A percentile compares a stretch with the other conserved stretches of the same genome.
Conservation (phyloP, 192 early-diverging fungal species). For the Coemansia brasiliensis region DNA sequence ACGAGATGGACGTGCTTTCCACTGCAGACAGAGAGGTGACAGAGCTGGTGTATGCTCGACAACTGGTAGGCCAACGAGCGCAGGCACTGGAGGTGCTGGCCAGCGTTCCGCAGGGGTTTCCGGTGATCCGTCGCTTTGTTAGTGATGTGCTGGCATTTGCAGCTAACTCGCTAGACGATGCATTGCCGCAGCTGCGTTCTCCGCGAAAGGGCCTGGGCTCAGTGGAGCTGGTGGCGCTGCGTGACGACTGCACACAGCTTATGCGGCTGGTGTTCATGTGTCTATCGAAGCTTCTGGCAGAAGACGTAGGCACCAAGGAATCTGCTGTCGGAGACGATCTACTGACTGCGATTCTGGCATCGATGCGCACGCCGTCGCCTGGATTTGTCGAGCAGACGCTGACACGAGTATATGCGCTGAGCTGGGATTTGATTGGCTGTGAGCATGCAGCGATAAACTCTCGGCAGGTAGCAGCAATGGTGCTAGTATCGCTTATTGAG, state of each 20-base stretch:
- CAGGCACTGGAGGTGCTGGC: conserved; percentile 41
- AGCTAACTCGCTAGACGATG: conserved; percentile 17
- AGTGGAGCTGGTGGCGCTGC: conserved; percentile 29
- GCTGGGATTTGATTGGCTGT: conserved; percentile 39
- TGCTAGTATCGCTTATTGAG: conserved; percentile 37
- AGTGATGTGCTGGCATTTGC: conserved; percentile 30
- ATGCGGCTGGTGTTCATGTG: conserved; percentile 43
- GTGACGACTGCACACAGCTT: conserved; percentile 38
- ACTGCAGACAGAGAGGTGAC: conserved; percentile 11
- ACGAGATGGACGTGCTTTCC: conserved; percentile 13
- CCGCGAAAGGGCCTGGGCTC: conserved; percentile 21
- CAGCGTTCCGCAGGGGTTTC: conserved; percentile 24
- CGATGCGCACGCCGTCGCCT: conserved; percentile 28
- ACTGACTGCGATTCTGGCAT: conserved; percentile 25
- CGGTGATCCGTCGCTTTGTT: conserved; percentile 22
- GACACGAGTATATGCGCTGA: conserved; percentile 20
- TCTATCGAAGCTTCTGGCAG: conserved; percentile 26
- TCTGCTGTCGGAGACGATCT: neutral
- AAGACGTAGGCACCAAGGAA: neutral
- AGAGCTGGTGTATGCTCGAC: conserved; percentile 15
- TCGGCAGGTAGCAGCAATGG: conserved; percentile 51
- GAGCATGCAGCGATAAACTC: conserved; percentile 31
- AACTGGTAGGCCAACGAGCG: conserved; percentile 26
- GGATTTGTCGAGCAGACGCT: conserved; percentile 28
- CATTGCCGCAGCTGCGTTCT: conserved; percentile 16